phyloP scores from a whole-genome alignment of 2,329 filamentous ascomycete species.

The Xylariaceae sp. region DNA sequence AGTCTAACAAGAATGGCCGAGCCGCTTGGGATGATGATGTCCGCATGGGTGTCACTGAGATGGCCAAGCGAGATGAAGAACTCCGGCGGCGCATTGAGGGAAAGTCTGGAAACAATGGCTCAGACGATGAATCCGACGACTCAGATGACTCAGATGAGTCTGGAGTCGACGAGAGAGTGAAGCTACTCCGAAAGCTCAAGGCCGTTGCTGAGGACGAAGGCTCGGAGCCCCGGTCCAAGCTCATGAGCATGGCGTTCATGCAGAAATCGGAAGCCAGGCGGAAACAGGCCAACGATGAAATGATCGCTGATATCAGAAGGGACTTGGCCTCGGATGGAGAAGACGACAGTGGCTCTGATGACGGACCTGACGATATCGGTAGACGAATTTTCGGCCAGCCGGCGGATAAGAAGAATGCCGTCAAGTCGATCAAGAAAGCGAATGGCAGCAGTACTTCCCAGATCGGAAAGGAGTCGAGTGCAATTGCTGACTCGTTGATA shows the following conservation, averaged over 20 bases:
- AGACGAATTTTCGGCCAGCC: constrained; percentile 65
- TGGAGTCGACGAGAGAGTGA: constrained; percentile 48
- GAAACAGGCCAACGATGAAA: constrained; percentile 77
- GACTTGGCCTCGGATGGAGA: constrained; percentile 66
- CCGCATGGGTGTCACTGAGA: constrained; percentile 71
- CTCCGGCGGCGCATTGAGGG: constrained; percentile 77
- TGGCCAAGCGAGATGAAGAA: constrained; percentile 80
- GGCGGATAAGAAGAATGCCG: constrained; percentile 30
- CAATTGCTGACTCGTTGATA: constrained; percentile 26
- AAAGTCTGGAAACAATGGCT: constrained; percentile 38
- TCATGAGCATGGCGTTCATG: constrained; percentile 94
- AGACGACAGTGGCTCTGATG: constrained; percentile 47
- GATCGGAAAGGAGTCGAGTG: constrained; percentile 40
- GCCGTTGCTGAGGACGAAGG: constrained; percentile 46
- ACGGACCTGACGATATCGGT: constrained; percentile 59
- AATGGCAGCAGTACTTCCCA: constrained; percentile 33
- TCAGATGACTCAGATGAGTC: constrained; percentile 57
- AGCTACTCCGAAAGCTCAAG: constrained; percentile 48
- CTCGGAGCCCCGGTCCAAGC: constrained; percentile 57
- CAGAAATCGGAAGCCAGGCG: constrained; percentile 76
- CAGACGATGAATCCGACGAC: constrained; percentile 40
- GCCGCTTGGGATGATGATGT: constrained; percentile 89
- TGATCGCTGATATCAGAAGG: constrained; percentile 65
- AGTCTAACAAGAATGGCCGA: constrained; percentile 72
- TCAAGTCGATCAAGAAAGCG: constrained; percentile 33